phyloP scores from a whole-genome alignment of 768 basidiomycete species.

The Macrolepiota fuliginosa region DNA sequence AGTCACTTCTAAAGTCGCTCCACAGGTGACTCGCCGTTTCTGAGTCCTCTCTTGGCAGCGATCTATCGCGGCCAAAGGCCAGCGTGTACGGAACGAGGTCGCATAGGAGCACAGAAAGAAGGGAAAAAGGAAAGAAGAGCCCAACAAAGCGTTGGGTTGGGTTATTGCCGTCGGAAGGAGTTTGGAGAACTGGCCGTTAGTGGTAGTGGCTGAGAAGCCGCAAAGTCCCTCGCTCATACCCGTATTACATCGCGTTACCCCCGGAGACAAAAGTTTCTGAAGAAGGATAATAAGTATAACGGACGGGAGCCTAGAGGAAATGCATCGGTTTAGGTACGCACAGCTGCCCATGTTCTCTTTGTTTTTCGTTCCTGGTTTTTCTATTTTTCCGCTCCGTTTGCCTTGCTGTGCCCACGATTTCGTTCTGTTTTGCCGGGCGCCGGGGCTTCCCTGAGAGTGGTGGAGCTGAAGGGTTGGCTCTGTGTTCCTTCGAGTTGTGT shows the following conservation, averaged over 20 bases:
- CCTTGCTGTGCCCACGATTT: background rate
- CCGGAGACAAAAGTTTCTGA: background rate
- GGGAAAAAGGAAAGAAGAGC: conserved; percentile 10
- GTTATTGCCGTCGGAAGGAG: background rate
- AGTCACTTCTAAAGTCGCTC: background rate
- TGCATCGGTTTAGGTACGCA: conserved; percentile 12
- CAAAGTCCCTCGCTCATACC: background rate
- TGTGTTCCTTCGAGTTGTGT: background rate
- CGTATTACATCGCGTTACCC: background rate
- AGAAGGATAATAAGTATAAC: background rate
- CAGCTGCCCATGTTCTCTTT: background rate
- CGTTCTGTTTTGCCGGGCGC: background rate
- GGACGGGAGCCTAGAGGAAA: background rate
- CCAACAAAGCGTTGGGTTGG: background rate
- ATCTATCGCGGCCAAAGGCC: background rate
- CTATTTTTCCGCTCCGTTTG: background rate
- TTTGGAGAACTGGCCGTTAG: background rate
- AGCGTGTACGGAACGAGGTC: conserved; percentile 5
- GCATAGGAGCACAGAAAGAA: background rate
- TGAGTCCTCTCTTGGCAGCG: background rate
- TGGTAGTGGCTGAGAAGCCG: conserved; percentile 10
- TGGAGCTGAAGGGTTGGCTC: background rate
- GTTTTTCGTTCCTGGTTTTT: background rate
- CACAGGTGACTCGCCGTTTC: background rate
- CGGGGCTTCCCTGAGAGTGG: background rate